Conservation (phyloP, 495 filamentous ascomycete species). For the Apodospora peruviana region DNA sequence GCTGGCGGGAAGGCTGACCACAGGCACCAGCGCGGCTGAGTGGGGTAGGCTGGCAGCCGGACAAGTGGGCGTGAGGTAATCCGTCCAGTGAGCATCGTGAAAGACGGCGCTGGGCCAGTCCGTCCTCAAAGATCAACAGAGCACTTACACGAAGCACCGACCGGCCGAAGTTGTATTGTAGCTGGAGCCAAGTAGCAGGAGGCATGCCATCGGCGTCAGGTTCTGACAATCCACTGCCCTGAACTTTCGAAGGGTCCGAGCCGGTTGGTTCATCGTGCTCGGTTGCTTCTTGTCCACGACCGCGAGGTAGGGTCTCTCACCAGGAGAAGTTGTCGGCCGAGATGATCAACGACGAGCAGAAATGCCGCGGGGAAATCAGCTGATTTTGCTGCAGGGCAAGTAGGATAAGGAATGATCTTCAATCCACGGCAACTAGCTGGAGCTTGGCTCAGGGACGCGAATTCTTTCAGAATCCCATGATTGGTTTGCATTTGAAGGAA, state of each 20-base stretch:
- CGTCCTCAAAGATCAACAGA: not conserved
- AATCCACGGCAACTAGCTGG: not conserved
- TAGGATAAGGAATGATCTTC: not conserved
- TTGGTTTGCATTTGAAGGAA: not conserved
- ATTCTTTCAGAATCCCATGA: not conserved
- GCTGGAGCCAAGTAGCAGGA: too few relatives aligned
- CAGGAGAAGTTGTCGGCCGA: not conserved
- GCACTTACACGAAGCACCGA: not conserved
- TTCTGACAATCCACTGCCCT: too few relatives aligned
- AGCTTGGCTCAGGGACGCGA: not conserved
- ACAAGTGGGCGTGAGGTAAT: not conserved
- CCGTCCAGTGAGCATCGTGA: not conserved
- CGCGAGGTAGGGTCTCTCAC: not conserved
- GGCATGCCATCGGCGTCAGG: too few relatives aligned
- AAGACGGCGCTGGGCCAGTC: too few relatives aligned
- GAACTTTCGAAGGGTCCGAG: too few relatives aligned
- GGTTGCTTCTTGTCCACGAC: not conserved
- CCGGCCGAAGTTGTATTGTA: too few relatives aligned
- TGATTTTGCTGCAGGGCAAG: not conserved
- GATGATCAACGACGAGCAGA: not conserved
- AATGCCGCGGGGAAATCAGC: not conserved
- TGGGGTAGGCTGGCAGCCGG: not conserved
- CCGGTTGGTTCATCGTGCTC: not conserved
- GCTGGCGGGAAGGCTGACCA: not conserved
- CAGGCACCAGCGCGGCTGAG: not conserved